Base-by-base conservation (phyloP, 768 basidiomycete genomes). In the Tulasnella sp. region DNA sequence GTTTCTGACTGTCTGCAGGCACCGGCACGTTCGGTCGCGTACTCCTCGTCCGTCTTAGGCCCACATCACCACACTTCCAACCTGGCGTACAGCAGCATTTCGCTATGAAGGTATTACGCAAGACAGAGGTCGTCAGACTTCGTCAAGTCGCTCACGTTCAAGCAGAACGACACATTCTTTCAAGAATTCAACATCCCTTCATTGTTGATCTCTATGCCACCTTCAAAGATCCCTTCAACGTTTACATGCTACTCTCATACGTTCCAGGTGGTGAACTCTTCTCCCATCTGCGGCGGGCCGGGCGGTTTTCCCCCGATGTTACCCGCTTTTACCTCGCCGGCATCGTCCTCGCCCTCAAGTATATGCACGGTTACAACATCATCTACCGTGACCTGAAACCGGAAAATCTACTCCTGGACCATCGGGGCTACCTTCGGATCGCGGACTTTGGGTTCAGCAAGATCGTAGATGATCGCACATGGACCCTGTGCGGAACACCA, bases 361-460 rank as follows among this genome's bases (percentile, higher is more conserved):
- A 93, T 59, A 72, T 98, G 4, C 95, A 98, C 65, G 83, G 83
- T 12, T 88, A 85, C 68, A 91, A 96, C 70, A 93, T 99, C 66
- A 89, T 98, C 61, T 98, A 98, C 67, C 88, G 93, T 37, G 93
- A 98, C 66, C 76, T 99, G 58, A 98, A 99, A 66, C 95, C 95
- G 13, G 95, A 99, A 66, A 99, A 99, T 61, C 77, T 99, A n/a
- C 77, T 99, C 33, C 72, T 99, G 47, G 95, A 95, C 63, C 79
- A 85, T 19, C 77, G 82, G 33, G 95, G 95, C 4, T 96, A 98
- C 62, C 75, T 93, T 57, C 85, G 89, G 29, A 78, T 98, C 54
- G 93, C 92, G 19, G 95, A 99, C 68, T 99, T 96, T 65, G 93
- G 93, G 4, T 98, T 99, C 63, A 90, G 95, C 31, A 98, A 98